A percentile compares a stretch with the other conserved stretches of the same genome.
Evolutionary conservation across 495 filamentous ascomycete species (phyloP).

Genomic region (Penicillium bialowiezense): DNA sequence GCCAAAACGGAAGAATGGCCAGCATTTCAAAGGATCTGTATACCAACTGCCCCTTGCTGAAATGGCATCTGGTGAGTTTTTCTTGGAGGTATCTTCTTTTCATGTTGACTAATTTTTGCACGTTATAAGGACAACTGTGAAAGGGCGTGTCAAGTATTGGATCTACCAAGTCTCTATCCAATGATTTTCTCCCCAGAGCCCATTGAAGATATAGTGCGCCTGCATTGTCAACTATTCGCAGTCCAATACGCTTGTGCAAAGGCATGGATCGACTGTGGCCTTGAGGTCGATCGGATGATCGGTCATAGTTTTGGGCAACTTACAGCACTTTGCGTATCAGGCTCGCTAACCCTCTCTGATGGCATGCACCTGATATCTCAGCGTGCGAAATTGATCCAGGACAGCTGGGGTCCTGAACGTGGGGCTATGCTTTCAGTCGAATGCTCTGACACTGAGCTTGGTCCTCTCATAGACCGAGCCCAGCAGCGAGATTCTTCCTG

Average conservation of each 20-base stretch:
- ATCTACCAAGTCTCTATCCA: constrained; percentile 11
- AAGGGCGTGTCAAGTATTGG: too few species aligned
- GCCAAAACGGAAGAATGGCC: constrained; percentile 23
- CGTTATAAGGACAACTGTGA: too few species aligned
- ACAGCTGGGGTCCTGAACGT: constrained; percentile 34
- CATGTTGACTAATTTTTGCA: too few species aligned
- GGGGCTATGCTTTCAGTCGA: constrained; percentile 49
- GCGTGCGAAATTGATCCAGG: constrained; percentile 36
- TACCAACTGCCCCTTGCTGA: too few species aligned
- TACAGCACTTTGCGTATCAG: constrained; percentile 45
- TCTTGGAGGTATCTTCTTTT: too few species aligned
- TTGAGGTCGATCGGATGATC: constrained; percentile 34
- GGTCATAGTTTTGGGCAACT: constrained; percentile 57
- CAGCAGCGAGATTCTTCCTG: too few species aligned
- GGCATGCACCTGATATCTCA: constrained; percentile 33
- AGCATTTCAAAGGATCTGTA: constrained; percentile 27
- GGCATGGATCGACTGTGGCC: constrained; percentile 49
- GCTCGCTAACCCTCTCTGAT: constrained; percentile 33
- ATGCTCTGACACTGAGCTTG: too few species aligned
- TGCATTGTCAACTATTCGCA: constrained; percentile 44
- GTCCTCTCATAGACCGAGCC: too few species aligned
- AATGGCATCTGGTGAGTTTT: too few species aligned
- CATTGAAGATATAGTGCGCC: constrained; percentile 29
- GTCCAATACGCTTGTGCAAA: constrained; percentile 49
- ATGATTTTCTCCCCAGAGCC: constrained; percentile 25